A percentile compares a stretch with the other conserved stretches of the same genome.
These are phyloP conservation scores for Daedaleopsis sinensis DNA, from an alignment of 768 basidiomycete genomes.

Conservation along the genomic window DNA sequence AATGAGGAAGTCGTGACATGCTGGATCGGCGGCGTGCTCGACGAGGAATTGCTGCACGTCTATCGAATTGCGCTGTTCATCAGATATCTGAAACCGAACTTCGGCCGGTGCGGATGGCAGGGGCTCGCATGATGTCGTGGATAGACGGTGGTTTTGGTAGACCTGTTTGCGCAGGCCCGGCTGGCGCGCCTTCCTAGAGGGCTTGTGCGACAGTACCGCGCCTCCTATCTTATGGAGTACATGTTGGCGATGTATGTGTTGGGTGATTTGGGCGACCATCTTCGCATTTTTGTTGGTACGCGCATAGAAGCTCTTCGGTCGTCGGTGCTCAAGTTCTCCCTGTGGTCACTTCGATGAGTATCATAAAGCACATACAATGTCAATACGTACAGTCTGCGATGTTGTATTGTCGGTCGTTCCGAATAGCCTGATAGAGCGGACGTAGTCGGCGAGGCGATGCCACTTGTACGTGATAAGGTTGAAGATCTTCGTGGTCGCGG, in stretches of 20 bases:
- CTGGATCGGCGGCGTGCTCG: background rate
- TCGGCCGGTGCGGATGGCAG: background rate
- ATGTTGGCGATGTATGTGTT: background rate
- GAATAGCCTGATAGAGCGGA: slow-evolving; percentile 1
- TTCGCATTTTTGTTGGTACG: slow-evolving; percentile 37
- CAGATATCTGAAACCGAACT: background rate
- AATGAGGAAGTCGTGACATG: background rate
- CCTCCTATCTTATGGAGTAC: background rate
- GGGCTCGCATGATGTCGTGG: background rate
- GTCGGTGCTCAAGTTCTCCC: slow-evolving; percentile 42
- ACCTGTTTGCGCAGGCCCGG: too few species aligned
- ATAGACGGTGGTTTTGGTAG: too few species aligned
- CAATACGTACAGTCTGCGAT: slow-evolving; percentile 25
- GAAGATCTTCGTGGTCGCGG: background rate
- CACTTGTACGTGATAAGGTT: slow-evolving; percentile 31
- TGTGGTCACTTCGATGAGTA: too few species aligned
- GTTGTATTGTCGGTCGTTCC: slow-evolving; percentile 29
- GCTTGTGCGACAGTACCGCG: background rate
- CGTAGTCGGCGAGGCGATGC: slow-evolving; percentile 28
- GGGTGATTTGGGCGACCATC: slow-evolving; percentile 33
- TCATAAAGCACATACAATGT: too few species aligned
- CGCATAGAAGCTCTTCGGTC: slow-evolving; percentile 39
- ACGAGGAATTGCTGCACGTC: background rate
- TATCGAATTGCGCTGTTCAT: background rate
- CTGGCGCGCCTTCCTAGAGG: background rate